Evolutionary conservation across 106 monocot species (phyloP), one percentile per base, ranked within the genome.

Genomic region (Amphibolis antarctica): DNA sequence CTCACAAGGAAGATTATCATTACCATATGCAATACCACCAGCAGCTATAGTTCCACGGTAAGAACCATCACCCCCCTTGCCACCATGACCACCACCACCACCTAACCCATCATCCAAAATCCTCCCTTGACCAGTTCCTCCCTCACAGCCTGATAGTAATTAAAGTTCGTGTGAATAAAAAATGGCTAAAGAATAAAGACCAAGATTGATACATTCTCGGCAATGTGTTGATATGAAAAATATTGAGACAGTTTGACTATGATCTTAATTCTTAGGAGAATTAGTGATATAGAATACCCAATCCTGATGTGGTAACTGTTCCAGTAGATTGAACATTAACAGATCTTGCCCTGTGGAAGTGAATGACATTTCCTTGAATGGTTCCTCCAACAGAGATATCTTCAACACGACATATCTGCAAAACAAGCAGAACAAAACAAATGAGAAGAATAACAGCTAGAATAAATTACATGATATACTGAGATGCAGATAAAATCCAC

Each of bases 351-450:
- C 82, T 64, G 50, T 98, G 81, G 70, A 98, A 87, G 82, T 98
- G 96, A 63, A 98, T 51, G 20, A 98, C 96, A 62, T 86, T 83
- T 72, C 96, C 96, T 74, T 98, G 78, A 53, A 98, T 66, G 31
- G 84, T 73, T 12, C 96, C 96, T 25, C 65, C 59, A 65, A 98
- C 84, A 69, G 76, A 75, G 72, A 98, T 87, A 79, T 98, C 96
- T 70, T 98, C 96, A 63, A 98, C 96, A 66, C 96, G 96, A 66
- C 96, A 98, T 42, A 98, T 82, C 96, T 98, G 79, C 20, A 78
- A 2, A 75, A 66, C 18, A 12, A 7, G 7, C 10, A 63, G 18
- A 60, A n/a, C n/a, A 67, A 42, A 47, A 43, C 43, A 44, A 17
- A 66, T 10, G 28, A n/a, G 18, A 21, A 53, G 31, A 22, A 12